A percentile compares a stretch with the other conserved stretches of the same genome.
These are phyloP conservation scores for Chamaecyparis obtusa DNA, from an alignment of 75 land plant genomes.

Conservation along the genomic window DNA sequence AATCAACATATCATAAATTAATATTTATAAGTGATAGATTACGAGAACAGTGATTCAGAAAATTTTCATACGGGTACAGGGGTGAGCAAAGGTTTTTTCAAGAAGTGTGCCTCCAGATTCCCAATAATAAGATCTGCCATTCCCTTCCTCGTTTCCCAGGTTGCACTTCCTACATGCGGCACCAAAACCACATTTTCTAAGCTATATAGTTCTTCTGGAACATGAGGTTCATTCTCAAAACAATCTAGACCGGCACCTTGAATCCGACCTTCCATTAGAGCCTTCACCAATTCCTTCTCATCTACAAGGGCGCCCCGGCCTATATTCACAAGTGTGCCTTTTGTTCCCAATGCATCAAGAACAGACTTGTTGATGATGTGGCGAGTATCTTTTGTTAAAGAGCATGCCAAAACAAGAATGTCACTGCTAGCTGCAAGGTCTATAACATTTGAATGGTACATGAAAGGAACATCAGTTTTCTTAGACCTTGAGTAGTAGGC, in stretches of 20 bases:
- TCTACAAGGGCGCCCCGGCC: conserved; percentile 61
- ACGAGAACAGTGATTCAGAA: not conserved
- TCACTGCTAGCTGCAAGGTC: conserved; percentile 47
- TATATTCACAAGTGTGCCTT: conserved; percentile 56
- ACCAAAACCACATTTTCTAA: conserved; percentile 68
- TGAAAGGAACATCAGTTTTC: conserved; percentile 42
- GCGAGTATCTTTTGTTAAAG: conserved; percentile 42
- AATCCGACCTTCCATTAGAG: conserved; percentile 35
- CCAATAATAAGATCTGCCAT: too few species aligned
- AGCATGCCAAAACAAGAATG: conserved; percentile 55
- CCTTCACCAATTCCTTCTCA: conserved; percentile 57
- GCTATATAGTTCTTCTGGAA: conserved; percentile 53
- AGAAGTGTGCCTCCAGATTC: too few species aligned
- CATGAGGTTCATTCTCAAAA: conserved; percentile 70
- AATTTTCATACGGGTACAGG: not conserved
- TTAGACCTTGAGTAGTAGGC: conserved; percentile 46
- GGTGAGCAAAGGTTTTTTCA: too few species aligned
- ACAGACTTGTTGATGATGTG: conserved; percentile 50
- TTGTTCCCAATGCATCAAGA: conserved; percentile 53
- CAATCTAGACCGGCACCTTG: conserved; percentile 74
- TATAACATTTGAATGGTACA: conserved; percentile 30
- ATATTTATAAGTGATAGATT: not conserved
- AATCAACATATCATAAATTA: too few species aligned
- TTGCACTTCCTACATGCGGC: too few species aligned
- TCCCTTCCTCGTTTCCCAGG: too few species aligned